Evolutionary conservation across 768 basidiomycete genomes (phyloP), one percentile per base, ranked within the genome.

Genomic region (Asterophora lycoperdoides): DNA sequence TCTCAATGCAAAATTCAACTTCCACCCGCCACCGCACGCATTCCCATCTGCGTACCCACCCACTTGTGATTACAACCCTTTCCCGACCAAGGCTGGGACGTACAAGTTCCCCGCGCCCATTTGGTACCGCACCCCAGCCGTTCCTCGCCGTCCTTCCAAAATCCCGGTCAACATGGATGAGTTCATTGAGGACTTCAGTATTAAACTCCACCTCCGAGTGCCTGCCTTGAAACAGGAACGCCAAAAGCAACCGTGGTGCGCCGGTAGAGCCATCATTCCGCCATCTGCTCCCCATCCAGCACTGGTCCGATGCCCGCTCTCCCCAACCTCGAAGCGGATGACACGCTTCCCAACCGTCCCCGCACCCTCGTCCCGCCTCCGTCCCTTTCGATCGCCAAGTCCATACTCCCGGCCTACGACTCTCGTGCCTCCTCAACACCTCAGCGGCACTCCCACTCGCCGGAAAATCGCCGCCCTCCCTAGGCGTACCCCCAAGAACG

Each of bases 101-200:
- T 61, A 53, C 30, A 58, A 43, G 8, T 68, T 70, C 38, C 55
- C 68, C 8, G n/a, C 60, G 0, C 66, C 68, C 8, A 10, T 44
- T 5, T 74, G 72, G 72, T 33, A 36, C 38, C 67, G 71, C 9
- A 60, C 42, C 37, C 60, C 67, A 11, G 44, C 64, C 3, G 39
- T 41, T 1, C 30, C 11, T 19, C 8, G 20, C 5, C 37, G 39
- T 1, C 36, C 26, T 4, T 1, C 17, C 23, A 49, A 39, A 0
- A 1, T 48, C 0, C 19, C 41, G 1, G 46, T 66, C 4, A 60
- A 68, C 19, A 49, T 70, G n/a, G 56, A 66, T 14, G 61, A 61
- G 0, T 52, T 68, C 3, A 37, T 48, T 5, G 23, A 52, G 0
- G 49, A 58, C 4, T 63, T 69, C 26, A 40, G 39, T 0, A 28